Conservation (phyloP, 805 yeast species). For the Ogataea trehalophila region DNA sequence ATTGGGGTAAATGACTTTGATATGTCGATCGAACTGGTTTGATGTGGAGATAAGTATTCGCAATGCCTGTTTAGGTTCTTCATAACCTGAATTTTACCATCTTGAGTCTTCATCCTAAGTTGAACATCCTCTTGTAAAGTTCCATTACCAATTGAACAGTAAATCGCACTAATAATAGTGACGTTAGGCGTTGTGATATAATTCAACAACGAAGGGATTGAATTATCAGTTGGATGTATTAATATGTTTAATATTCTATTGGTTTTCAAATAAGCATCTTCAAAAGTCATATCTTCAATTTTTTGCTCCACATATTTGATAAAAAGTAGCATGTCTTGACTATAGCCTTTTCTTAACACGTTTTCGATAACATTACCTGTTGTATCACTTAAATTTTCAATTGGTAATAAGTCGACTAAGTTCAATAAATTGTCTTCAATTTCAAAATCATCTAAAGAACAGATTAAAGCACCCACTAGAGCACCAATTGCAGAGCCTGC, state of each 20-base stretch:
- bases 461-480: slow-evolving; percentile 79
- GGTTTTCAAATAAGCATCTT: slow-evolving; percentile 81
- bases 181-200: slow-evolving; percentile 93
- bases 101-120: slow-evolving; percentile 51
- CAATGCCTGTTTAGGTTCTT: slow-evolving; percentile 29
- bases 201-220: slow-evolving; percentile 71
- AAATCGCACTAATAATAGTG: slow-evolving; percentile 82
- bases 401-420: slow-evolving; percentile 43
- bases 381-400: slow-evolving; percentile 26
- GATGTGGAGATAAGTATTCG: slow-evolving; percentile 39
- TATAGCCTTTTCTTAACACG: slow-evolving; percentile 73
- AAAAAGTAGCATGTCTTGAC: slow-evolving; percentile 78
- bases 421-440: slow-evolving; percentile 39
- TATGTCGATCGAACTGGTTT: slow-evolving; percentile 30
- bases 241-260: slow-evolving; percentile 79
- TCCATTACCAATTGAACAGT: slow-evolving; percentile 77
- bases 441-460: slow-evolving; percentile 67
- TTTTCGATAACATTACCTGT: slow-evolving; percentile 66
- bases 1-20: slow-evolving; percentile 22
- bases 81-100: slow-evolving; percentile 42
- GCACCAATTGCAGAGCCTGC: slow-evolving; percentile 96
- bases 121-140: slow-evolving; percentile 60
- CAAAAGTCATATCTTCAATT: slow-evolving; percentile 84
- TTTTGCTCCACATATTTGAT: slow-evolving; percentile 70
- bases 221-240: slow-evolving; percentile 71